Conservation (phyloP, 176 grass and related monocot species). For the Miscanthus lutarioriparius region DNA sequence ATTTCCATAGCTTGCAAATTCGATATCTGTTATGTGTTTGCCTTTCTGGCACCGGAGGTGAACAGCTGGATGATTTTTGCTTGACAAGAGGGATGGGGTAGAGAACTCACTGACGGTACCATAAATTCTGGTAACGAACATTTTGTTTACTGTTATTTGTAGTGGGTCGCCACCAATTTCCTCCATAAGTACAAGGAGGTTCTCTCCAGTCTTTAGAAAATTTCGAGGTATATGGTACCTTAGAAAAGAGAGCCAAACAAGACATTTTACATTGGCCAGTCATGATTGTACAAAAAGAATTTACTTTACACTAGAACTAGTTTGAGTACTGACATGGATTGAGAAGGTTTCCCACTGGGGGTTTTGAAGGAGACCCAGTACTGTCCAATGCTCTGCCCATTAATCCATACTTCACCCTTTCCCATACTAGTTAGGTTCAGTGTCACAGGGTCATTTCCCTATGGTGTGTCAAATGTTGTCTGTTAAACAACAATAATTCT, state of each 20-base stretch:
- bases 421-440: constrained; percentile 87
- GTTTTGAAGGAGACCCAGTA: constrained; percentile 78
- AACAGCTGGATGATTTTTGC: constrained; percentile 18
- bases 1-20: constrained; percentile 67
- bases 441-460: constrained; percentile 55
- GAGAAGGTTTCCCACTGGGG: constrained; percentile 65
- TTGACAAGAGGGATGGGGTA: constrained; percentile 10
- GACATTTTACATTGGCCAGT: not conserved
- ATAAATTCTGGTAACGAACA: constrained; percentile 54
- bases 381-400: constrained; percentile 80
- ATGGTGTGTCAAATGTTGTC: constrained; percentile 69
- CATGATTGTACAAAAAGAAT: not conserved
- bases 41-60: constrained; percentile 49
- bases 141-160: constrained; percentile 63
- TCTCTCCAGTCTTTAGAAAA: constrained; percentile 58
- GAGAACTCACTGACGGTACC: constrained; percentile 34
- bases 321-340: constrained; percentile 56
- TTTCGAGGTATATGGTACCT: constrained; percentile 83
- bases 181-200: constrained; percentile 74
- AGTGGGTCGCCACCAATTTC: constrained; percentile 75
- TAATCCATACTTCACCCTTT: constrained; percentile 87
- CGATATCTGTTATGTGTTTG: constrained; percentile 34
- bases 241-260: constrained; percentile 14
- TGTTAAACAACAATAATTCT: constrained; percentile 38
- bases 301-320: not conserved